Conservation (phyloP, 345 rosid species). For the Lepidium africanum region DNA sequence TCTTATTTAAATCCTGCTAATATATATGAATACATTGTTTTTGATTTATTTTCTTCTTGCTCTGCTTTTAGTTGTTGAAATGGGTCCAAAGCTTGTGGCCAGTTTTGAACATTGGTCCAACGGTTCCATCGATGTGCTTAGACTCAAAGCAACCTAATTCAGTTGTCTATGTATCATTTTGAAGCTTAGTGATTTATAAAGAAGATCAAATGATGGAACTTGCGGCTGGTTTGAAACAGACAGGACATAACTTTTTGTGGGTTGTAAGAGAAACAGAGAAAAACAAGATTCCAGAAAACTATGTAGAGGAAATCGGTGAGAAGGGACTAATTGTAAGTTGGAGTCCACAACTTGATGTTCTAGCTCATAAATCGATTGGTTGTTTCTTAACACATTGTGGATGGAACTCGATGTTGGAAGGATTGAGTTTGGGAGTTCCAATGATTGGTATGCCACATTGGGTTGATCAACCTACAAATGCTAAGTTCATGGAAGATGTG, state of each 20-base stretch:
- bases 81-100: constrained; percentile 38
- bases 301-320: constrained; percentile 22
- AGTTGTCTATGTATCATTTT: constrained; percentile 52
- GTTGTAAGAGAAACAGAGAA: constrained; percentile 51
- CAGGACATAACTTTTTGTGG: constrained; percentile 35
- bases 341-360: constrained; percentile 47
- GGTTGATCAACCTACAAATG: constrained; percentile 29
- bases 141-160: constrained; percentile 37
- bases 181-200: constrained; percentile 40
- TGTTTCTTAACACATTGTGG: constrained; percentile 51
- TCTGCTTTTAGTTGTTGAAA: constrained; percentile 21
- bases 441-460: constrained; percentile 37
- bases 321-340: constrained; percentile 45
- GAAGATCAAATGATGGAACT: constrained; percentile 48
- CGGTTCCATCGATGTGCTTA: constrained; percentile 42
- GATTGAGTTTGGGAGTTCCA: constrained; percentile 29
- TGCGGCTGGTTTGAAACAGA: constrained; percentile 36
- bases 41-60: background rate
- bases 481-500: constrained; percentile 37
- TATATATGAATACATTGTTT: background rate
- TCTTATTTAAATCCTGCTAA: background rate
- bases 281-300: constrained; percentile 30
- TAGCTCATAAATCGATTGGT: constrained; percentile 35
- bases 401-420: constrained; percentile 38
- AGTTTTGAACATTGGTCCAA: constrained; percentile 42